Conservation (phyloP, 352 stramenopile species). For the Blastocystis sp. region DNA sequence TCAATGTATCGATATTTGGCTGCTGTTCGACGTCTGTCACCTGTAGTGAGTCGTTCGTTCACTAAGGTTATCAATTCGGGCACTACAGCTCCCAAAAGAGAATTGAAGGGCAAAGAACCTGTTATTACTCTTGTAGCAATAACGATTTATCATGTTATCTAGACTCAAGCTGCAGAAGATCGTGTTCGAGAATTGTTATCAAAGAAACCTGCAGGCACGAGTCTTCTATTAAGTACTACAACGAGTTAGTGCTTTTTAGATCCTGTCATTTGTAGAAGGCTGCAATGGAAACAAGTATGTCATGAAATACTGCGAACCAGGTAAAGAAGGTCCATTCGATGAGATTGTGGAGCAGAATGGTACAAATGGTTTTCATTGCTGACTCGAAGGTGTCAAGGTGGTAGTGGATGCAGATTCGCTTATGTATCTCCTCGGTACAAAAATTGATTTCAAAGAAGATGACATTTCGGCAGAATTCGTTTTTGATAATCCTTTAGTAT, state of each 20-base stretch:
- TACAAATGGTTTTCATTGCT: background rate
- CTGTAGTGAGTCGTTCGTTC: background rate
- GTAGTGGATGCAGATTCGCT: slow-evolving; percentile 54
- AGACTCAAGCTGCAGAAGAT: slow-evolving; percentile 50
- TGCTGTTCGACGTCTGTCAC: background rate
- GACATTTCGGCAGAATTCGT: slow-evolving; percentile 60
- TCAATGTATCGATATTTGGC: slow-evolving; percentile 31
- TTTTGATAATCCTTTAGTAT: slow-evolving; percentile 60
- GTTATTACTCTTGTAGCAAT: background rate
- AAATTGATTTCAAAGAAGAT: slow-evolving; percentile 61
- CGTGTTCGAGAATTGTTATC: slow-evolving; percentile 27
- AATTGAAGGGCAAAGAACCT: background rate
- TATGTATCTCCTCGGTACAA: slow-evolving; percentile 59
- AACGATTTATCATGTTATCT: background rate
- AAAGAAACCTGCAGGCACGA: slow-evolving; percentile 53
- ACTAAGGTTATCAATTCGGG: slow-evolving; percentile 54
- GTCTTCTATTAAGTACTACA: slow-evolving; percentile 15
- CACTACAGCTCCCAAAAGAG: background rate
- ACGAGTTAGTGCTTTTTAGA: background rate
- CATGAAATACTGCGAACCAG: slow-evolving; percentile 56
- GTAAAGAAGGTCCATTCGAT: slow-evolving; percentile 55
- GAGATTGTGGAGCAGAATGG: slow-evolving; percentile 56
- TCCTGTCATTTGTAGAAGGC: slow-evolving; percentile 5
- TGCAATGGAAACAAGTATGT: slow-evolving; percentile 60
- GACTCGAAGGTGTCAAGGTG: slow-evolving; percentile 11